Evolutionary conservation across 225 moss, liverwort and hornwort genomes (phyloP), one percentile per base, ranked within the genome.

Genomic region (Bryum argenteum): DNA sequence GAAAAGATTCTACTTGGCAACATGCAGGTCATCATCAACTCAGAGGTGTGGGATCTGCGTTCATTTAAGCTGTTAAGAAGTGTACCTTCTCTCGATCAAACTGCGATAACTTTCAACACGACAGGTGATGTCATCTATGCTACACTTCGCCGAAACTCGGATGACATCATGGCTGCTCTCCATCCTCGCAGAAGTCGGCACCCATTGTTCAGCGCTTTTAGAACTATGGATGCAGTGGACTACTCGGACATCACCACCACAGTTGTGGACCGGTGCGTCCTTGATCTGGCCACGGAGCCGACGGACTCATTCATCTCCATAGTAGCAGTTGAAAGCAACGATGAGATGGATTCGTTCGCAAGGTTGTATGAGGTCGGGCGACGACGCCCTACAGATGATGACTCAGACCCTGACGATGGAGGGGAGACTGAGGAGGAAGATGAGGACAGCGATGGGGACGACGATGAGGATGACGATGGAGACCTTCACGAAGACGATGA

Each of bases 71-170:
- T 98, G 61, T 66, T 98, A 45, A 91, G 98, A 61, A 98, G 98
- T 76, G 98, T 98, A 12, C 94, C 91, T 22, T 92, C 98, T 39
- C 71, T 98, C 44, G 98, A 98, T 63, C 98, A 98, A 71, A 98
- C 98, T 8, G 81, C 87, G 40, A 92, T 98, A 56, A 85, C 89
- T 11, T 98, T 98, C 61, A 98, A 98, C 65, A 82, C 98, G 1
- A 98, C 98, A 10, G 98, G 94, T 12, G 98, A 98, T 82, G 94
- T 98, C 66, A 92, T 98, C 11, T 98, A 98, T 77, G 94, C 98
- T 7, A 92, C 94, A 4, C 84, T 98, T 53, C 92, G 98, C 9
- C 91, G 98, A 22, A 98, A 89, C 71, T 92, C 92, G 20, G 98
- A 98, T 73, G 98, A 94, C 69, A 78, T 98, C 47, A 93, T 91